These are phyloP conservation scores for Penicillium psychrosexuale DNA, from an alignment of 2,329 filamentous ascomycete genomes.

Conservation along the genomic window DNA sequence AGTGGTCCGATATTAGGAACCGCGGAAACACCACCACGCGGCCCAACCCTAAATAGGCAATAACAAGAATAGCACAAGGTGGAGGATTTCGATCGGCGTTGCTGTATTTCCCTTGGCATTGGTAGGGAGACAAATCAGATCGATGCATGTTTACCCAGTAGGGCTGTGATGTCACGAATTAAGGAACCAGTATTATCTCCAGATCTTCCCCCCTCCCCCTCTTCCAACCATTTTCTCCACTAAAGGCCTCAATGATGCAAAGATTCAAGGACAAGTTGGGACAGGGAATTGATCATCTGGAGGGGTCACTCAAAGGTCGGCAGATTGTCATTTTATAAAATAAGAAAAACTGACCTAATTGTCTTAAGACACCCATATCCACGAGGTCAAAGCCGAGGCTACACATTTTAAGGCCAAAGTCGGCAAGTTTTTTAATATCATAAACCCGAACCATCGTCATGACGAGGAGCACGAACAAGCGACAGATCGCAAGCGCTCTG, in stretches of 20 bases:
- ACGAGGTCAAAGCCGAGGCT: slow-evolving; percentile 50
- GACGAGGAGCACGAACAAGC: slow-evolving; percentile 86
- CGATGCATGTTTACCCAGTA: background rate
- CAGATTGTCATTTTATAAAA: background rate
- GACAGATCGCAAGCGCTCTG: slow-evolving; percentile 75
- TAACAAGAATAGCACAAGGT: background rate
- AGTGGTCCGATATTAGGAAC: background rate
- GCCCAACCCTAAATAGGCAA: background rate
- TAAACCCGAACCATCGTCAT: slow-evolving; percentile 87
- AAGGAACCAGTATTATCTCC: background rate
- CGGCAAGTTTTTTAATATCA: slow-evolving; percentile 63
- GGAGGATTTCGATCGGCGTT: background rate
- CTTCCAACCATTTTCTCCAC: background rate
- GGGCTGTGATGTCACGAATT: slow-evolving; percentile 14
- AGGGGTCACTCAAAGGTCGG: slow-evolving; percentile 29
- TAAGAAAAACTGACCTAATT: background rate
- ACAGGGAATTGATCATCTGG: slow-evolving; percentile 21
- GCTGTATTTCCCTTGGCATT: slow-evolving; percentile 1
- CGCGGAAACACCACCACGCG: slow-evolving; percentile 6
- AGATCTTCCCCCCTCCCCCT: background rate
- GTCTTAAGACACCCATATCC: slow-evolving; percentile 34
- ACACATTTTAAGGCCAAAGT: slow-evolving; percentile 60
- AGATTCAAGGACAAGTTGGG: slow-evolving; percentile 26
- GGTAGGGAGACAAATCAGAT: background rate
- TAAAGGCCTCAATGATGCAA: slow-evolving; percentile 20